phyloP scores from a whole-genome alignment of 495 filamentous ascomycete genomes.

The Cercophora newfieldiana region DNA sequence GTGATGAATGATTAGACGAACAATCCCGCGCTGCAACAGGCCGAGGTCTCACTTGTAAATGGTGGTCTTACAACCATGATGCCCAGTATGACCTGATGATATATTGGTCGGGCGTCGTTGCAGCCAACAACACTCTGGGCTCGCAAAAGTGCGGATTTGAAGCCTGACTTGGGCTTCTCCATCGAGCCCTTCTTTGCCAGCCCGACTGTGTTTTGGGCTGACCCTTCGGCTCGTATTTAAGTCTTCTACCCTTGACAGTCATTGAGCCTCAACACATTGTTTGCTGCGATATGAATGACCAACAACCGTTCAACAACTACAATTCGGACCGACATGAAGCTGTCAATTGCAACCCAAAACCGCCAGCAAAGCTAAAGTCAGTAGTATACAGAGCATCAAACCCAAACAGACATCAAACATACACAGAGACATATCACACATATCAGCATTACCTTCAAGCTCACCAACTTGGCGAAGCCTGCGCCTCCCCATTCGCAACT shows the following conservation, averaged over 20 bases:
- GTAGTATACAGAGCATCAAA: not conserved
- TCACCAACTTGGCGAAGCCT: not conserved
- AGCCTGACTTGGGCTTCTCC: not conserved
- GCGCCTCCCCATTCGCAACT: slow-evolving; percentile 31
- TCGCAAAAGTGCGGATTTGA: not conserved
- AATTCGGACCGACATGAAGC: not conserved
- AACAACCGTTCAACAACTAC: no score
- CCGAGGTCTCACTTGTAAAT: not conserved
- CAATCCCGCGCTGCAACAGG: not conserved
- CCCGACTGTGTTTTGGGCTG: not conserved
- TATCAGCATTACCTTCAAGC: not conserved
- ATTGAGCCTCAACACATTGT: no score
- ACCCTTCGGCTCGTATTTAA: not conserved
- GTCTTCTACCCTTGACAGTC: no score
- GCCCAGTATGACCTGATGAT: not conserved
- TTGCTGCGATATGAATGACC: no score
- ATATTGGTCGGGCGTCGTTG: not conserved
- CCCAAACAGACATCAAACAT: not conserved
- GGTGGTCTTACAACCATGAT: not conserved
- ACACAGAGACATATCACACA: slow-evolving; percentile 4
- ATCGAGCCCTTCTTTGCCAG: not conserved
- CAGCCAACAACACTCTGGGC: not conserved
- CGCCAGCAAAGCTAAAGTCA: not conserved
- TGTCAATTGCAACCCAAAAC: not conserved
- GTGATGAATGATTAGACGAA: no score